Base-by-base conservation (phyloP, 495 filamentous ascomycete species). In the Annulohypoxylon bovei region DNA sequence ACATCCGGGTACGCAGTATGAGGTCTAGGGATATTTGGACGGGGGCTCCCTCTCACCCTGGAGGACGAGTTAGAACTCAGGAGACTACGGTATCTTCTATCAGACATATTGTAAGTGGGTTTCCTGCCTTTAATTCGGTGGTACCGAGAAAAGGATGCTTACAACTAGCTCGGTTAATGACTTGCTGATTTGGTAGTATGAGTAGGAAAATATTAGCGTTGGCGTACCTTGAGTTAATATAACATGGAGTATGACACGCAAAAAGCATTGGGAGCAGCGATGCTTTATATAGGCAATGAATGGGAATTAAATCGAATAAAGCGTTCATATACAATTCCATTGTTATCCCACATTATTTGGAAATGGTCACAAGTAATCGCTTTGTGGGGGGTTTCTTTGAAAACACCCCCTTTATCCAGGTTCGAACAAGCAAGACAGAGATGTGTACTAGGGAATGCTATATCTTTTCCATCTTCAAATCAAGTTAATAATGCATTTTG, bases 51-150 rank as follows among this genome's bases (percentile, higher is more conserved):
- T 11, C 16, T 16, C 16, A 7, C 20, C 8, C 35, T 27, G 6
- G 55, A 18, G 1, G 3, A 22, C 8, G n/a, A 4, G 4, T 18
- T 20, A 5, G 50, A 20, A 32, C 3, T 18, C 2, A 25, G 8
- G 27, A 12, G 12, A 5, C 25, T 16, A 20, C 22, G 50, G 3
- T 30, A n/a, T 12, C n/a, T 58, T 28, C 9, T 57, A 40, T 40
- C 40, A 30, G 28, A 47, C 65, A 68, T 68, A 20, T 68, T 62
- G 46, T 32, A 47, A 33, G n/a, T 60, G 6, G 12, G 12, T 11
- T 8, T 7, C n/a, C n/a, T 35, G 12, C 12, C 16, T 28, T 23
- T 1, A 22, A 9, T 8, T 46, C 6, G 18, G 42, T 22, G 18
- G 16, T 37, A 11, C 18, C 18, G 16, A 46, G 16, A 9, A 18